Evolutionary conservation across 1,284 basidiomycete genomes (phyloP), one percentile per base, ranked within the genome.

Genomic region (Prillingera fragicola): DNA sequence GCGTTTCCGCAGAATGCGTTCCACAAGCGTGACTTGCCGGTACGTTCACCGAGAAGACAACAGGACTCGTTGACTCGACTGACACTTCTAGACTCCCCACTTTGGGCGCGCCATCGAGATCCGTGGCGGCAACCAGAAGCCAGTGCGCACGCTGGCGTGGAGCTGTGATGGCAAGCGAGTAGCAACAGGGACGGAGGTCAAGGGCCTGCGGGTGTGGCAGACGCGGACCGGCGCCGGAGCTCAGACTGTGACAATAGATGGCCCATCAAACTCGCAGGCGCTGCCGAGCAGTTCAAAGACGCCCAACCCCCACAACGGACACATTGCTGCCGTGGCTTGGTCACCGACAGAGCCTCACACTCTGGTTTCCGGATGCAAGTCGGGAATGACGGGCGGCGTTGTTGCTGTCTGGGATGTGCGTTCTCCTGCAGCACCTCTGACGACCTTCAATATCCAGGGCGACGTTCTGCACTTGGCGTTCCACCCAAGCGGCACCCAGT

Each of bases 391-490:
- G 1, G 56, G 56, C 2, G 55, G 54, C 17, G 42, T 45, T 17
- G 52, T 67, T 5, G 65, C 54, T 0, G 48, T 69, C 2, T 69
- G 67, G 67, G 55, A 69, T 38, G 34, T 66, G 6, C 43, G 41
- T 4, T 38, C 24, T 12, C 36, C 39, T 1, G 3, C 50, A 2
- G 28, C 52, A 1, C 55, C 65, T 4, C 25, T 57, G 4, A 51
- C 54, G 23, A 57, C 48, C 5, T 58, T 65, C 55, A 60, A 59
- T 27, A 53, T 65, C 27, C 38, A 56, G 6, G 58, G 58, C 12
- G 64, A 69, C 36, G 56, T 66, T 32, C 42, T 67, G 28, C 56
- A 62, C 43, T 44, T 69, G 28, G 50, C 61, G 17, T 69, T 63
- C 44, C 67, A 69, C 41, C 67, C 67, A 0, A 52, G 48, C 3